Base-by-base conservation (phyloP, 768 basidiomycete genomes). In the Pleurotus platypus region DNA sequence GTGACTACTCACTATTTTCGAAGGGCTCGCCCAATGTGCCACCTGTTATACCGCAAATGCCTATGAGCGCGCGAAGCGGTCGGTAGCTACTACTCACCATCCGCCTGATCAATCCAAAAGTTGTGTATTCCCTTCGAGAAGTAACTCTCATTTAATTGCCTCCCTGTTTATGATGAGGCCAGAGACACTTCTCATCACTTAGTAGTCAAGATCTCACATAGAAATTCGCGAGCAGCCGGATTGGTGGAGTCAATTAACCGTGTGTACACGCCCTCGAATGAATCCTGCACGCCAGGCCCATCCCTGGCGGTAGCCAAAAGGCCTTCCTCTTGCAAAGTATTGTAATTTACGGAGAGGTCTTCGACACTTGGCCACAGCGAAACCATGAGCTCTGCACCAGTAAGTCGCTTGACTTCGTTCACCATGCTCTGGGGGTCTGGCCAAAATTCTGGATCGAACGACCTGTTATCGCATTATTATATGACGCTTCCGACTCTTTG, bases 31-130 rank as follows among this genome's bases (percentile, higher is more conserved):
- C 72, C n/a, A 73, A 61, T 3, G 69, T 70, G 9, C 71, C 71
- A 46, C 71, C 70, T 72, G 48, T 40, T 22, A 48, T 15, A 24
- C 4, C n/a, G n/a, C 7, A 22, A 13, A 20, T 15, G 11, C 27
- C 8, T 3, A 5, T n/a, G 27, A 35, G 22, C 11, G 8, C 16
- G 15, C 4, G 8, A 11, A 12, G 11, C 40, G 5, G 13, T 27
- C 9, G 12, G 5, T 18, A 16, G 30, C 30, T 30, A 30, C 8
- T 9, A 49, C 65, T 15, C 47, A 69, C 69, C 72, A 56, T 73
- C 72, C n/a, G 68, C 72, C 60, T 72, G 71, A 56, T 73, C 72
- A 27, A 72, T 73, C 71, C 72, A 73, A 50, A 71, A 72, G 57
- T 72, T 72, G 50, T 70, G 70, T 22, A 73, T 70, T 2, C 72